Base-by-base conservation (phyloP, 2,329 filamentous ascomycete species). In the Cytospora schulzeri region DNA sequence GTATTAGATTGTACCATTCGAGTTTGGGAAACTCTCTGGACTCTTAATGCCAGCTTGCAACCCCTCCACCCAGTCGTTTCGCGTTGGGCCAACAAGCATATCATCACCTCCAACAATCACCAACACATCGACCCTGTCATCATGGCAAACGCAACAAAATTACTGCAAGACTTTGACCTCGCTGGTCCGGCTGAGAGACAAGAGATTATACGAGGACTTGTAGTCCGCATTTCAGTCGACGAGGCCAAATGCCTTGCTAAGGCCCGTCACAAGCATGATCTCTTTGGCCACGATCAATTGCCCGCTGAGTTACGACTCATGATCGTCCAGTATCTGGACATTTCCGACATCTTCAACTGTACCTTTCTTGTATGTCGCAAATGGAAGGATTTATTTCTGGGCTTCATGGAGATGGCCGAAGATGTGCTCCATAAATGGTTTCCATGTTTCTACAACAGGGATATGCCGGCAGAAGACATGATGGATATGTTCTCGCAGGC, bases 271-370 rank as follows among this genome's bases (percentile, higher is more conserved):
- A 65, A 50, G 6, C 14, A 29, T 7, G 63, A 65, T 4, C 12
- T 65, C 22, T 45, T 65, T 4, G 60, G 63, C 22, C 38, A 35
- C 17, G 19, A 29, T 14, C 29, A 29, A 11, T 9, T 58, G 28
- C 63, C 59, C 14, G 15, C 24, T 19, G 63, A 65, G 48, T 35
- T 65, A 14, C 59, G 62, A 29, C 54, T 65, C 11, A 51, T 45
- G 28, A 50, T 65, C 17, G 11, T 65, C 35, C 22, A 58, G 8
- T 33, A 54, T 2, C 19, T 65, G 54, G 59, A 48, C 3, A n/a
- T 58, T 4, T 28, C 33, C 19, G 63, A 65, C 14, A 3, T 65
- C 8, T 65, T 45, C 55, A 15, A 56, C n/a, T 55, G 22, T 24
- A 45, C 50, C 45, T 51, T 29, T 24, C 55, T 29, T n/a, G 63